Evolutionary conservation across 176 grass and related monocot species (phyloP).

Genomic region (Chloris gayana): DNA sequence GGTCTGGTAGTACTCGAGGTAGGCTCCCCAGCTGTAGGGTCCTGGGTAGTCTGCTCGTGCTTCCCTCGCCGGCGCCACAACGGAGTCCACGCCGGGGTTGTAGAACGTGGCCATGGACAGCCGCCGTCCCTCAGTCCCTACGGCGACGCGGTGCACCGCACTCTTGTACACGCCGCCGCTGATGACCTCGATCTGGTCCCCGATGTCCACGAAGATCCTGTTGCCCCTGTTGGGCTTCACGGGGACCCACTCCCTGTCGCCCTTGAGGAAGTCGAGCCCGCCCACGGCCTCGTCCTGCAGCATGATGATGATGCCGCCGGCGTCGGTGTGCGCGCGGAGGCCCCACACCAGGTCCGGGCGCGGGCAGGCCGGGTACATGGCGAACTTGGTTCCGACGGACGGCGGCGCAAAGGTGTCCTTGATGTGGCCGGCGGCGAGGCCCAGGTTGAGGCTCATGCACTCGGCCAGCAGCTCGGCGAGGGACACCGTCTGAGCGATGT

Average conservation of each 20-base stretch:
- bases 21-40: conserved; percentile 71
- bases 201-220: conserved; percentile 84
- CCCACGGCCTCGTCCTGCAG: conserved; percentile 77
- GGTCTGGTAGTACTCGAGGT: conserved; percentile 71
- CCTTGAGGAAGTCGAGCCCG: conserved; percentile 82
- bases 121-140: conserved; percentile 63
- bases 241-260: conserved; percentile 58
- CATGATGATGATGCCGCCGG: conserved; percentile 85
- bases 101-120: conserved; percentile 98
- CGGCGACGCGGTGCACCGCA: conserved; percentile 74
- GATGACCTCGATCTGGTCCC: conserved; percentile 97
- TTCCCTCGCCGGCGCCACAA: conserved; percentile 59
- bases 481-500: conserved; percentile 49
- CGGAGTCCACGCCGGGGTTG: conserved; percentile 70
- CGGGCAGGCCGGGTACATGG: conserved; percentile 89
- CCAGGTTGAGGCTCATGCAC: conserved; percentile 68
- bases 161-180: conserved; percentile 95
- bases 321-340: conserved; percentile 86
- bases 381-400: conserved; percentile 89
- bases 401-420: conserved; percentile 56
- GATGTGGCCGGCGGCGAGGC: conserved; percentile 46
- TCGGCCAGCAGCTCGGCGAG: conserved; percentile 66
- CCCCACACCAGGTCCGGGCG: conserved; percentile 76
- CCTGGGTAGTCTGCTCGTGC: conserved; percentile 50
- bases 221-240: conserved; percentile 65